Evolutionary conservation across 2,329 filamentous ascomycete species (phyloP), one percentile per base, ranked within the genome.

Genomic region (Botryosphaeria dothidea): DNA sequence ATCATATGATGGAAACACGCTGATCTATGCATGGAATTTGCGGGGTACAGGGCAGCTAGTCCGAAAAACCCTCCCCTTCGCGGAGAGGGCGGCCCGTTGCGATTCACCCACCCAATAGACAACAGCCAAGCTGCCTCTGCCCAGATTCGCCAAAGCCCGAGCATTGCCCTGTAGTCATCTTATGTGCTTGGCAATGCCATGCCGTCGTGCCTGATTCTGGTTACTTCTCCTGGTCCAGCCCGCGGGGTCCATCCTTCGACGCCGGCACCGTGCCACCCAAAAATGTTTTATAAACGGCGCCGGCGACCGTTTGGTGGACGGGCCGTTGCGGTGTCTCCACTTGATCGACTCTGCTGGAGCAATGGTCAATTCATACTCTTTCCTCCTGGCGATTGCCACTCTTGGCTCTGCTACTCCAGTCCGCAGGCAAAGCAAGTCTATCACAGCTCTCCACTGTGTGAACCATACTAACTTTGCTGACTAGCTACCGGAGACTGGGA

Each of bases 401-500:
- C 36, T 57, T 25, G 34, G 36, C 52, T 21, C 7, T 15, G 52
- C 52, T 13, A 43, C 52, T 21, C 52, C 52, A 9, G 52, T 57
- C 34, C 52, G 52, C 52, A 57, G 52, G 27, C 52, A 57, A 27
- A 43, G 34, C 43, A 2, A 17, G 52, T 25, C 17, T 38, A 13
- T 38, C 19, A n/a, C 23, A 19, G 9, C 38, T 17, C 3, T 43
- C 51, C 29, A 38, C n/a, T 17, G 15, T 7, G 15, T 13, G 45
- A 15, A 19, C 3, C 41, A 11, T 15, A 23, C 31, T 52, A 11
- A 43, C 43, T 17, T 41, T 21, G 17, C 11, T 11, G 25, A 4
- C 13, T 34, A 57, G 52, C 19, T 23, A 43, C 52, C 11, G 52
- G 34, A 19, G 71, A 69, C 38, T 81, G 78, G 79, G 74, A 74